Evolutionary conservation across 495 filamentous ascomycete genomes (phyloP), one percentile per base, ranked within the genome.

Genomic region (Podospora anserina): DNA sequence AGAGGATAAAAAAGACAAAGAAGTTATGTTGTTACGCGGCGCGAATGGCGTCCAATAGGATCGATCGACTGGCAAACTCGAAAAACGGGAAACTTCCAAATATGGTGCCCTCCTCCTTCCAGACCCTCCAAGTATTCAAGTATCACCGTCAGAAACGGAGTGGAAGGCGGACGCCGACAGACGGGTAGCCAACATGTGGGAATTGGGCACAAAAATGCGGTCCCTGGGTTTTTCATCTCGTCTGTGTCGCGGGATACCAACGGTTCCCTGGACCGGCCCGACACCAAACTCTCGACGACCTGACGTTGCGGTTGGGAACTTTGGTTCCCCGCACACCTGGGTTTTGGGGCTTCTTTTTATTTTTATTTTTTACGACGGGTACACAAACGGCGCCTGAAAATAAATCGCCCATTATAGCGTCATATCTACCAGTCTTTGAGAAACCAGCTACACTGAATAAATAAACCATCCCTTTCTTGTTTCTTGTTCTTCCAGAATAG

Each of bases 41-140:
- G 61, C 61, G 18, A n/a, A 32, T 63, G 61, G n/a, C 32, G 61
- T 39, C 61, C 61, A 63, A 63, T 63, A 20, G 30, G 61, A 63
- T 63, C 11, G 61, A 63, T 63, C 11, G 18, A 20, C 19, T 32
- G 30, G 61, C 49, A 32, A 32, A 28, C 32, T 23, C 13, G 30
- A n/a, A 63, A 63, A 63, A 19, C 27, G 60, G 61, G 30, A 63
- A 63, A 49, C 61, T 63, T 13, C 61, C 61, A 63, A 63, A 39
- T 63, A 32, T 63, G 61, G 61, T 7, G 23, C n/a, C 23, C 23
- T 26, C 55, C 55, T 20, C 18, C 23, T 58, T 58, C 23, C 18
- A 7, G 5, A 5, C 54, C 20, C 5, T 7, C 5, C 15, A 7
- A 18, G 5, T n/a, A 23, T 57, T 23, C 18, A 57, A 18, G 5